phyloP scores from a whole-genome alignment of 345 rosid species.

The Combretum micranthum region DNA sequence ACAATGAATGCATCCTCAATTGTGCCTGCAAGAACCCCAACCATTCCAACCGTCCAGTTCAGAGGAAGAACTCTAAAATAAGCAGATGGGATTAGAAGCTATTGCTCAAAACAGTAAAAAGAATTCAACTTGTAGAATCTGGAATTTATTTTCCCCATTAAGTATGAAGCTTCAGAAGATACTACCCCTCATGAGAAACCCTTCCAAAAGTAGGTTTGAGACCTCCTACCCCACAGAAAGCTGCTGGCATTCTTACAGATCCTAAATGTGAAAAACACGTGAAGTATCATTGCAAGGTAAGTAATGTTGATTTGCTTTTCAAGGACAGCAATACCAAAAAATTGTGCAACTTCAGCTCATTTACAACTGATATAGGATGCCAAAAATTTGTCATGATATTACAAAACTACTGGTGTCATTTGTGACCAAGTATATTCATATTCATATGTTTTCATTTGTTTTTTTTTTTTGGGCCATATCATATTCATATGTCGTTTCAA shows the following conservation, averaged over 20 bases:
- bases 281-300: not conserved
- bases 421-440: too few species aligned
- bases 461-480: too few species aligned
- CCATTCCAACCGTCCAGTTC: constrained; percentile 78
- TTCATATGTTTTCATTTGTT: too few species aligned
- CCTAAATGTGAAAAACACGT: constrained; percentile 25
- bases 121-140: not conserved
- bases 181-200: constrained; percentile 53
- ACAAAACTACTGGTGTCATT: too few species aligned
- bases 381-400: too few species aligned
- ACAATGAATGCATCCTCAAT: constrained; percentile 53
- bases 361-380: too few species aligned
- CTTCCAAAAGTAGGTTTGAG: constrained; percentile 71
- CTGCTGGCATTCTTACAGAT: constrained; percentile 69
- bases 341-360: too few species aligned
- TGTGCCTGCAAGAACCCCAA: constrained; percentile 59
- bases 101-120: not conserved
- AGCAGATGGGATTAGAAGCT: not conserved
- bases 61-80: constrained; percentile 61
- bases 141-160: not conserved
- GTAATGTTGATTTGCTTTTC: too few species aligned
- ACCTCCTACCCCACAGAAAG: constrained; percentile 73
- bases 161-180: not conserved
- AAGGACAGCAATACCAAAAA: too few species aligned
- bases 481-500: too few species aligned